Evolutionary conservation across 2,329 filamentous ascomycete species (phyloP), one percentile per base, ranked within the genome.

Genomic region (Penicillium olsonii): DNA sequence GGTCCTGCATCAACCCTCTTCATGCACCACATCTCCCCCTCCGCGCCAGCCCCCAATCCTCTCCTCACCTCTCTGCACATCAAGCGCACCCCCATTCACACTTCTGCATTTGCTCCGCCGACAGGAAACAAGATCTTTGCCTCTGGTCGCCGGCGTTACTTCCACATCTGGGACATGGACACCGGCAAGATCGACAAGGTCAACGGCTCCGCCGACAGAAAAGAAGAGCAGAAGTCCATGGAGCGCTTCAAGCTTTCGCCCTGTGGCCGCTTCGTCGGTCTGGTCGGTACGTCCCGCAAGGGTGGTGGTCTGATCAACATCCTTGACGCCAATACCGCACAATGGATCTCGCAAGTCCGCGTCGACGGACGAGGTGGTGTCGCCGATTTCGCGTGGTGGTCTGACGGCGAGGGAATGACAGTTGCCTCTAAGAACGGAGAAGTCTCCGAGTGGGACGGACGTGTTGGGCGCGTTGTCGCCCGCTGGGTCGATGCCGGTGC

Each of bases 311-410:
- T 90, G 45, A 81, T 99, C 72, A 96, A 96, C 69, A 77, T 99
- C 19, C 75, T 99, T 20, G 87, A 87, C 72, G 85, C 87, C 1
- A 77, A 75, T 19, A 92, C 92, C 0, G 84, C 88, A 66, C 92
- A 96, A 73, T 97, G 92, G 92, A 78, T 91, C 39, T 83, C 87
- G 0, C 85, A 92, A 57, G 90, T 88, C 12, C 82, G 92, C 33
- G 78, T 96, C 38, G 90, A 96, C 63, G 87, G 88, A 56, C 81
- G 83, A 41, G 86, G 90, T 42, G 92, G 92, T 31, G 85, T 97
- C 40, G 87, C 90, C 1, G 92, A 96, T 69, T 95, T 96, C 64
- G 84, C 84, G 1, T 99, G 94, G 94, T 96, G 92, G 92, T 81
- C 84, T 45, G 84, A 90, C 53, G 88, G 92, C 27, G 82, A 86